These are phyloP conservation scores for Calonectria naviculata DNA, from an alignment of 2,329 filamentous ascomycete genomes.

Conservation along the genomic window DNA sequence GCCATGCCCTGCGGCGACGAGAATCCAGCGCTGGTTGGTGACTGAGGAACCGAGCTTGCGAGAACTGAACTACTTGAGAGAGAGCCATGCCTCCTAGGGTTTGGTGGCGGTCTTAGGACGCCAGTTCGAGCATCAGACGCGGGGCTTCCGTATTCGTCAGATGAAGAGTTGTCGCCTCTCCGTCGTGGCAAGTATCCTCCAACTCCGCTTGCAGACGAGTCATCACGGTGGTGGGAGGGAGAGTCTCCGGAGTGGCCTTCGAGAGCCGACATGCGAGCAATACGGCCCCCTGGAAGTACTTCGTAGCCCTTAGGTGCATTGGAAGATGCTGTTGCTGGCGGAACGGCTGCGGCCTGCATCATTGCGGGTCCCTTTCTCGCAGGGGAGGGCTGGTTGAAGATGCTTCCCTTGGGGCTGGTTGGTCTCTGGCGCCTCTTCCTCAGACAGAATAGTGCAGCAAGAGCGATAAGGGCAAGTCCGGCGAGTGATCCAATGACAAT, in stretches of 20 bases:
- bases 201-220: conserved; percentile 48
- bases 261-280: conserved; percentile 94
- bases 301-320: conserved; percentile 69
- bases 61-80: conserved; percentile 87
- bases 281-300: conserved; percentile 85
- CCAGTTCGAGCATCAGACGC: conserved; percentile 71
- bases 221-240: conserved; percentile 62
- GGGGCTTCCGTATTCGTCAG: conserved; percentile 79
- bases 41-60: conserved; percentile 76
- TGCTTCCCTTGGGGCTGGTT: conserved; percentile 73
- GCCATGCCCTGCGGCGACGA: conserved; percentile 87
- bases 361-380: conserved; percentile 62
- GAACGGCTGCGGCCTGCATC: conserved; percentile 46
- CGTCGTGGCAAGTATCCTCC: conserved; percentile 59
- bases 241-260: conserved; percentile 78
- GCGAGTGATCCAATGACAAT: conserved; percentile 85
- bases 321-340: background rate
- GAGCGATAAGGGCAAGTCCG: conserved; percentile 76
- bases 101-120: conserved; percentile 68
- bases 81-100: conserved; percentile 82
- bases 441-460: conserved; percentile 76
- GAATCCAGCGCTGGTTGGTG: conserved; percentile 79
- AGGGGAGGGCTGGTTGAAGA: conserved; percentile 92
- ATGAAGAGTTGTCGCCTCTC: conserved; percentile 71
- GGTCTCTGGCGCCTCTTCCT: conserved; percentile 59